Evolutionary conservation across 768 basidiomycete genomes (phyloP).

Genomic region (Symmetrospora coprosmae): DNA sequence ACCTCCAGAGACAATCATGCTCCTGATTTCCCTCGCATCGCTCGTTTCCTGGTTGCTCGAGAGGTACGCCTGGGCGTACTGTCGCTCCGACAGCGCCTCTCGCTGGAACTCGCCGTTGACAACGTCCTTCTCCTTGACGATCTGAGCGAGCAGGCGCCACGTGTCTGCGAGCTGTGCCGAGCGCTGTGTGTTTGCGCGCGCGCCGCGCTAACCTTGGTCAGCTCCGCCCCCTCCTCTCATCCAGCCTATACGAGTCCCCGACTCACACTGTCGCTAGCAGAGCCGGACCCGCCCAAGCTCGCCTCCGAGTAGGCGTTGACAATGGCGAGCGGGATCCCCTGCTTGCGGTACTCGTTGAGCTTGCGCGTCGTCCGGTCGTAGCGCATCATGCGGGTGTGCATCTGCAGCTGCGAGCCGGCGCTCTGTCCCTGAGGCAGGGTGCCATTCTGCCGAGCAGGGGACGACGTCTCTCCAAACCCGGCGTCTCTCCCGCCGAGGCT

Average conservation of each 20-base stretch:
- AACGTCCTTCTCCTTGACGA: constrained; percentile 37
- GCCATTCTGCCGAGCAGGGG: neutral
- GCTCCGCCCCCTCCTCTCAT: too few relatives aligned
- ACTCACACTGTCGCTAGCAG: neutral
- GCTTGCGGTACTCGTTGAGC: constrained; percentile 56
- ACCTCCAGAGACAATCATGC: constrained; percentile 63
- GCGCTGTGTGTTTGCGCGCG: constrained; percentile 34
- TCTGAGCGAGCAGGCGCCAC: constrained; percentile 36
- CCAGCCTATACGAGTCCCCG: neutral
- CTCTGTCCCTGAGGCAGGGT: too few relatives aligned
- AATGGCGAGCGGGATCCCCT: constrained; percentile 26
- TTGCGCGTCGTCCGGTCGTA: constrained; percentile 72
- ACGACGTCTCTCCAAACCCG: neutral
- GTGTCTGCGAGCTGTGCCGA: constrained; percentile 35
- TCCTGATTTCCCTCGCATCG: constrained; percentile 52
- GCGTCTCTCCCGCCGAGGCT: constrained; percentile 22
- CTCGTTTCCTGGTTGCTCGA: constrained; percentile 44
- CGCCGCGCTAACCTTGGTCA: too few relatives aligned
- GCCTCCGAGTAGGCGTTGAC: constrained; percentile 42
- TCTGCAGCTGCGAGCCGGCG: constrained; percentile 25
- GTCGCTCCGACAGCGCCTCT: constrained; percentile 60
- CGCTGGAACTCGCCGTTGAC: constrained; percentile 36
- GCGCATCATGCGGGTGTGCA: constrained; percentile 87
- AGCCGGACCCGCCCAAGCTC: constrained; percentile 9
- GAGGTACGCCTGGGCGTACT: constrained; percentile 65